These are phyloP conservation scores for Fraxinus excelsior DNA, from an alignment of 257 asterid genomes.

Conservation along the genomic window DNA sequence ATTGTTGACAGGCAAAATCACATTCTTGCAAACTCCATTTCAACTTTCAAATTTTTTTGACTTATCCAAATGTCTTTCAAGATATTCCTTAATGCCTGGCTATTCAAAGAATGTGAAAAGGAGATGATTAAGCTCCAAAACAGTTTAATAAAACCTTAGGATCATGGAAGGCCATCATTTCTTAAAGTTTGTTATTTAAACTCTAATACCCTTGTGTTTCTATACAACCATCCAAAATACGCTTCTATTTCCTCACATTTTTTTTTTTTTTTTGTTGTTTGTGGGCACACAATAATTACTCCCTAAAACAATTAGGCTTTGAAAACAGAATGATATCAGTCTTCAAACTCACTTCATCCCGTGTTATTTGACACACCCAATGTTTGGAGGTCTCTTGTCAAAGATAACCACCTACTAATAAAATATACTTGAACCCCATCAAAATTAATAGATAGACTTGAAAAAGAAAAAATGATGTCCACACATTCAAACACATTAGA, in stretches of 20 bases:
- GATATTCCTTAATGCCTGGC: not conserved
- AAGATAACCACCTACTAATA: not conserved
- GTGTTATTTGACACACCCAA: not conserved
- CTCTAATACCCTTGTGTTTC: not conserved
- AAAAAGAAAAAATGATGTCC: too few species aligned
- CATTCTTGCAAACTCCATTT: not conserved
- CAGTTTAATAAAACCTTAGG: too few species aligned
- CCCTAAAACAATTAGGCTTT: not conserved
- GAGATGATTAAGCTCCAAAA: too few species aligned
- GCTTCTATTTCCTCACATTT: not conserved
- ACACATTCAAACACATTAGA: too few species aligned
- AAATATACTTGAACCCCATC: not conserved
- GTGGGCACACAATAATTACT: not conserved
- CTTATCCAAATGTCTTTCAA: not conserved
- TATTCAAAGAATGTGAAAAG: not conserved
- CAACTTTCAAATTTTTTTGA: not conserved
- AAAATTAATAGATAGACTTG: too few species aligned
- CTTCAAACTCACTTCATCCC: not conserved
- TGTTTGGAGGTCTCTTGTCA: not conserved
- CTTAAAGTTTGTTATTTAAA: too few species aligned
- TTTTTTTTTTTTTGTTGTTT: too few species aligned
- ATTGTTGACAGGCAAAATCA: not conserved
- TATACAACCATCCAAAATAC: not conserved
- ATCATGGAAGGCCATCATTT: too few species aligned
- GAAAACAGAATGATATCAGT: not conserved